Base-by-base conservation (phyloP, 2,329 filamentous ascomycete species). In the Aspergillus ochraceus region DNA sequence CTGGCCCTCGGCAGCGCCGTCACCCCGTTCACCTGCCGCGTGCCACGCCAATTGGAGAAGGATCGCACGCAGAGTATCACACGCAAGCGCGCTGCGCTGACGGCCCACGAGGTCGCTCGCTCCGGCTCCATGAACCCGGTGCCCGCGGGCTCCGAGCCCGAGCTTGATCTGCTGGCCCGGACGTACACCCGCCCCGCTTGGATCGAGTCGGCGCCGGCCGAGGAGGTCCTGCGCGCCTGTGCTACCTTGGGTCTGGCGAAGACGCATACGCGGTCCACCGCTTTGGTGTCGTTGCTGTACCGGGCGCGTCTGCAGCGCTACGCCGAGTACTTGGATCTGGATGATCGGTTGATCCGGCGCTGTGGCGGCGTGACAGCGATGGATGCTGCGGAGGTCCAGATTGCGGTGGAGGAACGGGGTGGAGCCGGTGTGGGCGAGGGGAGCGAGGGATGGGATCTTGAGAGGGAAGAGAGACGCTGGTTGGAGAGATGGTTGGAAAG, bases 1-100 rank as follows among this genome's bases (percentile, higher is more conserved):
- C 79, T 92, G 6, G 84, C 87, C 32, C 79, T 96, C 26, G 84
- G 84, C 0, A 87, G 88, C 20, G 79, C 79, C 42, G 80, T 92
- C 22, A 90, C 96, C 26, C 94, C 94, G 0, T 86, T 86, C 67
- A 89, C 91, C 0, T 97, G 94, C 74, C 86, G 92, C 11, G 90
- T 97, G 60, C 94, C 94, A 0, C 80, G 79, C 45, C 94, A 97
- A 77, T 79, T 91, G 6, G 78, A 82, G n/a, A 74, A 76, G 39
- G 83, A 86, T 45, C 77, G 85, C 54, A 70, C 70, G 17, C 81
- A 83, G 64, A 76, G 81, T 1, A 85, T 90, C 70, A 74, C 78
- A 52, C 76, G 59, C 62, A 76, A 64, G 54, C 60, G 39, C 11
- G 63, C 60, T 10, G 73, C 75, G 19, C 59, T 73, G 29, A 59